Base-by-base conservation (phyloP, 345 rosid species). In the Syzygium aqueum region DNA sequence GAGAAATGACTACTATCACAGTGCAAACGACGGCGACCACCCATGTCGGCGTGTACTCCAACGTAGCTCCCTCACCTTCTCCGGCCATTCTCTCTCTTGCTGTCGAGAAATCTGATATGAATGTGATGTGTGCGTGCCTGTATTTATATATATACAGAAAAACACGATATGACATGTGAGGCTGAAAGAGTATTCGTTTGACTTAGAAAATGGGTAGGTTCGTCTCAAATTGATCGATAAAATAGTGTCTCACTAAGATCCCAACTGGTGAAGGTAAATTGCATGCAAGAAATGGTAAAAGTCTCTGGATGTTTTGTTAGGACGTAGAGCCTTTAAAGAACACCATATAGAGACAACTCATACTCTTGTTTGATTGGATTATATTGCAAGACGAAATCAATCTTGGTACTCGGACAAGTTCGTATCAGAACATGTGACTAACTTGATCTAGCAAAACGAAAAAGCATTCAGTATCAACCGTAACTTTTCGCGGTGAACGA, bases 41-140 rank as follows among this genome's bases (percentile, higher is more conserved):
- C 99, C 99, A 95, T 13, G 98, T 96, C 21, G 99, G 97, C 5
- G 98, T 95, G 51, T 90, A 91, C 92, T 96, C 98, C 73, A 97
- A 91, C 16, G 91, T 90, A 30, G 92, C 89, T 43, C 95, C 97
- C 43, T 87, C 67, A 8, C 28, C 88, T 87, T 89, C 96, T 88
- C 83, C 98, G 1, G 93, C 92, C 98, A 94, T 91, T 27, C 15
- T 57, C 52, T 49, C 43, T 46, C 85, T 33, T 6, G 27, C n/a
- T 46, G 80, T 73, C 3, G 49, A 73, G 80, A 73, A 19, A 33
- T 73, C 21, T 19, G 80, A 73, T 19, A 65, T 9, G 25, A 73
- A 73, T 8, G 78, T 30, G 23, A 83, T 28, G 33, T 37, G 1
- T 52, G 12, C 37, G 37, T 10, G 21, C 49, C 9, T 49, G 3